phyloP scores from a whole-genome alignment of 768 basidiomycete species.

The Royoungia palumana region DNA sequence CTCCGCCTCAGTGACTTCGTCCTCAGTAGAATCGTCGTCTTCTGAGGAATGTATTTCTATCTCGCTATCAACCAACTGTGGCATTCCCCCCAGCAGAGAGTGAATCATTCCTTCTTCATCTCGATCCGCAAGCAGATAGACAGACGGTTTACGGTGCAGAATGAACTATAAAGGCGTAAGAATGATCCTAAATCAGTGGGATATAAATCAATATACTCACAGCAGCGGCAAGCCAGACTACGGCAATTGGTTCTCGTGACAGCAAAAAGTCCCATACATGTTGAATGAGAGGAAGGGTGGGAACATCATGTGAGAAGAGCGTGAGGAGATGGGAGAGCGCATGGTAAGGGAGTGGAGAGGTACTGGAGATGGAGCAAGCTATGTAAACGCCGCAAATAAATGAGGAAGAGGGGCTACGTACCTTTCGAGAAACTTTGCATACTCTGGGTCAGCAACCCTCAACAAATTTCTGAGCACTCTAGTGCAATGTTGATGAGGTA shows the following conservation, averaged over 20 bases:
- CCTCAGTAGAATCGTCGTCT: not conserved
- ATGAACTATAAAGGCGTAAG: slow-evolving; percentile 51
- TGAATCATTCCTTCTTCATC: slow-evolving; percentile 84
- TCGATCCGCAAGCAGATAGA: slow-evolving; percentile 56
- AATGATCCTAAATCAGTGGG: not conserved
- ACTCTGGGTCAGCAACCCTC: slow-evolving; percentile 63
- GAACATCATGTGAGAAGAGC: slow-evolving; percentile 89
- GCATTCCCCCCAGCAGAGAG: slow-evolving; percentile 64
- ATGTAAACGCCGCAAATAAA: not conserved
- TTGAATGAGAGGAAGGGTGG: slow-evolving; percentile 85
- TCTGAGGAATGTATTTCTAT: not conserved
- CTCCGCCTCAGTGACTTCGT: not conserved
- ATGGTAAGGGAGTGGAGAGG: slow-evolving; percentile 81
- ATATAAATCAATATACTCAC: slow-evolving; percentile 42
- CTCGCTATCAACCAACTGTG: slow-evolving; percentile 39
- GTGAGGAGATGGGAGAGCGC: slow-evolving; percentile 89
- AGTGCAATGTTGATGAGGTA: not conserved
- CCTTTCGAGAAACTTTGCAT: slow-evolving; percentile 67
- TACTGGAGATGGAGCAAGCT: slow-evolving; percentile 36
- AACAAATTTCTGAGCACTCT: slow-evolving; percentile 78
- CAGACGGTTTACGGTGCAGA: slow-evolving; percentile 66
- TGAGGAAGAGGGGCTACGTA: slow-evolving; percentile 29
- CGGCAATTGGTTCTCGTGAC: slow-evolving; percentile 72
- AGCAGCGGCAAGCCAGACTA: slow-evolving; percentile 80
- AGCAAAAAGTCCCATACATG: slow-evolving; percentile 90